Percentiles rank a stretch among this genome's conserved stretches.
Conservation (phyloP, 2,329 filamentous ascomycete genomes). For the Myriosclerotinia curreyana region DNA sequence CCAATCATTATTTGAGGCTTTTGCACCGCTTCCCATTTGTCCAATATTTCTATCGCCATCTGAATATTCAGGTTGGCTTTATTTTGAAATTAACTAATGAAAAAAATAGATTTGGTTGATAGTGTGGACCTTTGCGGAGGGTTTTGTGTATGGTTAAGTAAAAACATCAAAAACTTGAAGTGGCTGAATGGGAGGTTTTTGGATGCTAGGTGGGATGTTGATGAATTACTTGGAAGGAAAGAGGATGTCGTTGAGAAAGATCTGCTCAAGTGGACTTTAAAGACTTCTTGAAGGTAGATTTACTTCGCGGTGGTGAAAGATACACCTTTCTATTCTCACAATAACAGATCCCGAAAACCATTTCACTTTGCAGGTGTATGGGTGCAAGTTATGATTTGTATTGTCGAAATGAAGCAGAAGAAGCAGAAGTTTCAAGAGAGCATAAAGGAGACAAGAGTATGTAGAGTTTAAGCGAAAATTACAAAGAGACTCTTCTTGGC, state of each 20-base stretch:
- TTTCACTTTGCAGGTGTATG: too few species aligned
- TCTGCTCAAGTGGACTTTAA: constrained; percentile 19
- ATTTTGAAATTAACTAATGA: neutral
- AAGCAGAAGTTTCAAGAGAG: too few species aligned
- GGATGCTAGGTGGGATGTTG: constrained; percentile 20
- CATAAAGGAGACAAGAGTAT: too few species aligned
- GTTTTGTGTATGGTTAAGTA: constrained; percentile 21
- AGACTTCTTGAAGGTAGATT: neutral
- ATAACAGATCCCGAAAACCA: too few species aligned
- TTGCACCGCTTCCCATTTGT: neutral
- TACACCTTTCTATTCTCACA: too few species aligned
- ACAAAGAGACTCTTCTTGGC: too few species aligned
- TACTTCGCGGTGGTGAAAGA: neutral
- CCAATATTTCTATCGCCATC: neutral
- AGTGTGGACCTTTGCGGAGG: constrained; percentile 20
- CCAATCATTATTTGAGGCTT: neutral
- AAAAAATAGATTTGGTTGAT: constrained; percentile 16
- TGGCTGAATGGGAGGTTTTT: constrained; percentile 22
- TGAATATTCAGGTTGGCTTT: neutral
- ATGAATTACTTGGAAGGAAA: constrained; percentile 15
- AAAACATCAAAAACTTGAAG: constrained; percentile 14
- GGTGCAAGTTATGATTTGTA: too few species aligned
- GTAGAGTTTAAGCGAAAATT: too few species aligned
- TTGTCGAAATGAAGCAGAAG: too few species aligned
- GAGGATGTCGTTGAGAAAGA: constrained; percentile 17